Evolutionary conservation across 2,329 filamentous ascomycete species (phyloP), one percentile per base, ranked within the genome.

Genomic region (Colletotrichum euphorbiae): DNA sequence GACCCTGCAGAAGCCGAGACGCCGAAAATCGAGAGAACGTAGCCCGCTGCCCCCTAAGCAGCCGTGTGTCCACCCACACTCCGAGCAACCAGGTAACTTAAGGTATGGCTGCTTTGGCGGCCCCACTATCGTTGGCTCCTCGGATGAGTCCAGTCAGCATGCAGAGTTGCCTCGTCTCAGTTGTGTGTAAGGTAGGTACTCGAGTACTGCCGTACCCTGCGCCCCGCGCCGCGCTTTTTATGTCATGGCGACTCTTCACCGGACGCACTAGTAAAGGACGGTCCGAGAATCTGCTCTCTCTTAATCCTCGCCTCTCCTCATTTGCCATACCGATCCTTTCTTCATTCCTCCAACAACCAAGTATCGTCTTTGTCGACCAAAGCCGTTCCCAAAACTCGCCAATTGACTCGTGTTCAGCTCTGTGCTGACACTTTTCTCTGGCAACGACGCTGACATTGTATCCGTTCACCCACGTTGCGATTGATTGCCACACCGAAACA

Each of bases 231-330:
- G 57, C 45, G 33, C 40, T 42, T 57, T 60, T 40, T 42, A 61
- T 69, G 66, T 69, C 66, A 65, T 65, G 66, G 66, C 66, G 52
- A 69, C 61, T 69, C 66, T 65, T 66, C 61, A 69, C 66, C 61
- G 54, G 66, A 66, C 61, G 58, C 61, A 60, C 66, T 69, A 68
- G 66, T 65, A 66, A 60, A 60, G 66, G 48, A 56, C 55, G 9
- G 66, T 69, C 66, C 62, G 48, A 24, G 62, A 45, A 66, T 69
- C 40, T 66, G 66, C 52, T 68, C 40, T 65, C 40, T 60, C 31
- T 50, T 38, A 40, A 8, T 38, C 56, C 65, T 63, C 62, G 48
- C 46, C 36, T 51, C 48, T 52, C 38, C 64, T 63, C 52, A 63
- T 46, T 42, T 52, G 51, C 51, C 51, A 48, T 6, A 21, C 28